phyloP scores from a whole-genome alignment of 345 rosid genomes.

The Syzygium oleosum region DNA sequence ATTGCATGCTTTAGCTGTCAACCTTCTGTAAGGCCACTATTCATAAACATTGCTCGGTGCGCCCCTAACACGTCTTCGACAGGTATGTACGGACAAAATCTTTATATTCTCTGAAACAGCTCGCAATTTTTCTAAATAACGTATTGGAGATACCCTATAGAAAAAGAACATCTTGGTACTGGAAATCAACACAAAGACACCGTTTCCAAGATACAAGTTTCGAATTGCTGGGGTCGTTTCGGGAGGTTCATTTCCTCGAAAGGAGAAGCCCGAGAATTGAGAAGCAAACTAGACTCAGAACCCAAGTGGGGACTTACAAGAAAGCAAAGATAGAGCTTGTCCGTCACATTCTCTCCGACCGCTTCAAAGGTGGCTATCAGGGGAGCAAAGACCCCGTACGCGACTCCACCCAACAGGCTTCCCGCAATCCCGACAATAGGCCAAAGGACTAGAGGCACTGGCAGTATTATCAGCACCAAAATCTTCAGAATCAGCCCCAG shows the following conservation, averaged over 20 bases:
- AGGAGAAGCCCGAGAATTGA: not conserved
- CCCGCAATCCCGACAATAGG: slow-evolving; percentile 52
- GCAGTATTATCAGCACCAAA: slow-evolving; percentile 37
- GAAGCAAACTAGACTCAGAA: not conserved
- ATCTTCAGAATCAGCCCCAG: slow-evolving; percentile 64
- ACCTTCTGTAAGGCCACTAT: not conserved
- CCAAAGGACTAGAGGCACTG: slow-evolving; percentile 66
- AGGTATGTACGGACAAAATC: not conserved
- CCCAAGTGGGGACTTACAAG: slow-evolving; percentile 23
- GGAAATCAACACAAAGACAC: not conserved
- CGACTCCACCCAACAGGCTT: slow-evolving; percentile 67
- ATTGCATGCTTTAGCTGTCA: not conserved
- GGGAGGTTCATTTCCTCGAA: too few relatives aligned
- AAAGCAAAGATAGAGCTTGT: slow-evolving; percentile 69
- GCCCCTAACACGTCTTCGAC: not conserved
- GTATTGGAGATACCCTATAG: not conserved
- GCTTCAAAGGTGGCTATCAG: slow-evolving; percentile 77
- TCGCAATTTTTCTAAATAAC: not conserved
- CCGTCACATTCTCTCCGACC: slow-evolving; percentile 45
- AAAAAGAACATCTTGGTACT: not conserved
- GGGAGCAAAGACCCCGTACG: slow-evolving; percentile 70
- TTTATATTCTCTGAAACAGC: not conserved
- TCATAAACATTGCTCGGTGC: not conserved
- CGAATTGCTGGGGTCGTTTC: not conserved
- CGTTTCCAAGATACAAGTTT: not conserved